These are phyloP conservation scores for Ascochyta lentis DNA, from an alignment of 2,329 filamentous ascomycete species.

Conservation along the genomic window DNA sequence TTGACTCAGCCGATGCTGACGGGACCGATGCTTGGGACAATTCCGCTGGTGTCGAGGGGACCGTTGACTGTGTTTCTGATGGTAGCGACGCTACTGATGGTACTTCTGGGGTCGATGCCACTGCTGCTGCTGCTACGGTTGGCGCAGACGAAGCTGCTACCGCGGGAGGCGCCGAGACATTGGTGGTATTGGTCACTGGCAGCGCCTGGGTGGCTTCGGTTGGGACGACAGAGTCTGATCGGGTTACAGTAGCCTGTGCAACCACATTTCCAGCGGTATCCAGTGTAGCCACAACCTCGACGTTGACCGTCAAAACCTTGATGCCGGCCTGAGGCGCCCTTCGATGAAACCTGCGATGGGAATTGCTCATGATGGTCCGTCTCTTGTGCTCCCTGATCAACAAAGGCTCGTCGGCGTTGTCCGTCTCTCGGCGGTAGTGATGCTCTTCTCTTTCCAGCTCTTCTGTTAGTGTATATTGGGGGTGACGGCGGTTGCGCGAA, in stretches of 20 bases:
- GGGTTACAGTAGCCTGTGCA: slow-evolving; percentile 33
- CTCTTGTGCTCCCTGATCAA: slow-evolving; percentile 29
- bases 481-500: slow-evolving; percentile 31
- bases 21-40: not conserved
- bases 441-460: not conserved
- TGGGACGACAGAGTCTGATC: slow-evolving; percentile 11
- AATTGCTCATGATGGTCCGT: slow-evolving; percentile 37
- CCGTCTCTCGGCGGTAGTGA: slow-evolving; percentile 19
- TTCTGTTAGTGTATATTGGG: slow-evolving; percentile 19
- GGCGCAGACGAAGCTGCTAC: not conserved
- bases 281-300: slow-evolving; percentile 41
- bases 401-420: slow-evolving; percentile 24
- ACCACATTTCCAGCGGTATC: slow-evolving; percentile 39
- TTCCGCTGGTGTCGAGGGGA: not conserved
- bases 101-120: slow-evolving; percentile 4
- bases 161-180: slow-evolving; percentile 2
- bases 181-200: not conserved
- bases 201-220: slow-evolving; percentile 1
- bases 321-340: slow-evolving; percentile 29
- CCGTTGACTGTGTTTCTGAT: slow-evolving; percentile 1
- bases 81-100: slow-evolving; percentile 5
- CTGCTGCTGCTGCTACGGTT: slow-evolving; percentile 11
- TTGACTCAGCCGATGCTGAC: not conserved
- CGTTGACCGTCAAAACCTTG: slow-evolving; percentile 36
- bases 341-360: slow-evolving; percentile 45